A percentile compares a stretch with the other conserved stretches of the same genome.
These are phyloP conservation scores for Ulota crispa DNA, from an alignment of 225 moss, liverwort and hornwort genomes.

Conservation along the genomic window DNA sequence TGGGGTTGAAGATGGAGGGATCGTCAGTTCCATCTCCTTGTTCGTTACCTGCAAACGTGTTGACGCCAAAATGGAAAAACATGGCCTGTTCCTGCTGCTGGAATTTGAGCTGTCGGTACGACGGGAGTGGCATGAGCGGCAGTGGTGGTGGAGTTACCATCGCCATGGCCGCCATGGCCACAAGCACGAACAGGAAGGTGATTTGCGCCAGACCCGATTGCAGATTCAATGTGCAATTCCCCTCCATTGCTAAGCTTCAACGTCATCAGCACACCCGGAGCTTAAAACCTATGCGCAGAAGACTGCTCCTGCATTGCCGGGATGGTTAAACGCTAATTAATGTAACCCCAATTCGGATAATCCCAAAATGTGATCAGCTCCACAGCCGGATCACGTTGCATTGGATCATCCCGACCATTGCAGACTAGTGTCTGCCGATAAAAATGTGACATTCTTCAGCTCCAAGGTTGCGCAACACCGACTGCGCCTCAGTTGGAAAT, in stretches of 20 bases:
- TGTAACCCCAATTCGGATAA: not conserved
- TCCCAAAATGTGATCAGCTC: not conserved
- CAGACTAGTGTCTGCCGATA: not conserved
- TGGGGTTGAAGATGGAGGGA: constrained; percentile 68
- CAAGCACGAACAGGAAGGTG: constrained; percentile 10
- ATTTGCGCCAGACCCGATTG: not conserved
- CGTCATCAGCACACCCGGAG: not conserved
- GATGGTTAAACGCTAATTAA: not conserved
- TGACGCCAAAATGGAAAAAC: constrained; percentile 91
- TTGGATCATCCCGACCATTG: not conserved
- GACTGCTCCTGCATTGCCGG: constrained; percentile 11
- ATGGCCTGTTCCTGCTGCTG: constrained; percentile 71
- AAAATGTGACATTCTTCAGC: constrained; percentile 1
- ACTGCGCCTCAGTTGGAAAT: not conserved
- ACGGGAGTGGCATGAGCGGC: constrained; percentile 68
- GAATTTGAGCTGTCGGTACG: constrained; percentile 68
- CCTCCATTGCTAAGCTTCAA: constrained; percentile 14
- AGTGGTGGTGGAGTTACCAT: constrained; percentile 48
- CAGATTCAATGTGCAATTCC: not conserved
- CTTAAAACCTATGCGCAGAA: not conserved
- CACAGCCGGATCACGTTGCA: not conserved
- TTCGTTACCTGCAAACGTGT: constrained; percentile 77
- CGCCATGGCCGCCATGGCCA: constrained; percentile 25
- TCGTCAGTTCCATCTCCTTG: constrained; percentile 73
- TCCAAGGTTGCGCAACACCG: constrained; percentile 2